Percentiles rank a stretch among this genome's conserved stretches.
Evolutionary conservation across 106 monocot species (phyloP).

Genomic region (Dioscorea dumetorum): DNA sequence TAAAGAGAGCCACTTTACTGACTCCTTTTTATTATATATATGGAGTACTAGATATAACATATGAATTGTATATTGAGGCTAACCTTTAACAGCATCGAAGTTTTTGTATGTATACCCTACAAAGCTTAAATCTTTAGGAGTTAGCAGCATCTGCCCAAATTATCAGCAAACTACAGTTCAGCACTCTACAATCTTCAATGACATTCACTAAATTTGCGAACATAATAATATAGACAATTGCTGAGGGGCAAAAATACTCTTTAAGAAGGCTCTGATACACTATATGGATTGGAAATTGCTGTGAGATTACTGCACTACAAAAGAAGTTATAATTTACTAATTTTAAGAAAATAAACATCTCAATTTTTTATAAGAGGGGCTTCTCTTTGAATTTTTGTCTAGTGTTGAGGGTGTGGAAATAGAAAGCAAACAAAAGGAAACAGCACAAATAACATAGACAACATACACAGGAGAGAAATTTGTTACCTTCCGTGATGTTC

Average conservation of each 20-base stretch:
- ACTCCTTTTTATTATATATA: not conserved
- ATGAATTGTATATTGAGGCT: constrained; percentile 18
- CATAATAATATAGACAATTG: no score
- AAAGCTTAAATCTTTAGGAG: constrained; percentile 71
- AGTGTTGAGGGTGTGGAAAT: no score
- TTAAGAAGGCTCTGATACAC: not conserved
- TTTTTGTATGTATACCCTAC: constrained; percentile 87
- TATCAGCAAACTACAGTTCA: not conserved
- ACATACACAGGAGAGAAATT: not conserved
- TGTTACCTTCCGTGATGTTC: constrained; percentile 60
- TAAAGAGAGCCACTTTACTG: not conserved
- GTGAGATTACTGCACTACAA: not conserved
- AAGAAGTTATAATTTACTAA: not conserved
- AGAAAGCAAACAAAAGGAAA: no score
- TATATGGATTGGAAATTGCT: not conserved
- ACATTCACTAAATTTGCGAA: not conserved
- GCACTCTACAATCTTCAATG: not conserved
- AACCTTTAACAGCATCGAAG: constrained; percentile 69
- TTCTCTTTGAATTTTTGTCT: not conserved
- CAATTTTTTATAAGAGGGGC: not conserved
- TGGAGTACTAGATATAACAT: not conserved
- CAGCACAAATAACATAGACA: not conserved
- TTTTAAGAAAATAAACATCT: not conserved
- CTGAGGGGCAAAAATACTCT: not conserved
- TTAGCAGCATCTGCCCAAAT: constrained; percentile 31